Conservation (phyloP, 371 early-diverging fungal genomes). For the Mucor piriformis region DNA sequence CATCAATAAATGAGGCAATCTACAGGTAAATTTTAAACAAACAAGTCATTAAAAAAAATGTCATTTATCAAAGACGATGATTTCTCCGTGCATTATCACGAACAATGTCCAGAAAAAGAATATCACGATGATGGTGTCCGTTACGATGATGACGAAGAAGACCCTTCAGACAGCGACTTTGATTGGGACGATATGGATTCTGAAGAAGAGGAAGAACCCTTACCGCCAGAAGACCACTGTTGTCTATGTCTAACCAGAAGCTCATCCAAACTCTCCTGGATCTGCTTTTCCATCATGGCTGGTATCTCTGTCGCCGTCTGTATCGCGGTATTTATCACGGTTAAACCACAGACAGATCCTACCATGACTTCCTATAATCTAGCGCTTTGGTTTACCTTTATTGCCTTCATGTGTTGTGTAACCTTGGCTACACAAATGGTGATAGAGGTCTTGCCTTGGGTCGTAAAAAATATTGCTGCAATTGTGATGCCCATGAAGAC, state of each 20-base stretch:
- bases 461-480: slow-evolving; percentile 29
- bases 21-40: no score
- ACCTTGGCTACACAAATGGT: slow-evolving; percentile 26
- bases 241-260: slow-evolving; percentile 31
- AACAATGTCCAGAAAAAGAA: slow-evolving; percentile 1
- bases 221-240: not conserved
- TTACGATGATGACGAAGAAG: not conserved
- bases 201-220: slow-evolving; percentile 6
- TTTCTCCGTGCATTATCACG: no score
- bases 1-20: no score
- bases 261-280: slow-evolving; percentile 35
- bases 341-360: slow-evolving; percentile 9
- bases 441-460: slow-evolving; percentile 39
- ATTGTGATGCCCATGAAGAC: slow-evolving; percentile 24
- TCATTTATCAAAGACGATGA: no score
- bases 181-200: slow-evolving; percentile 29
- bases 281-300: slow-evolving; percentile 25
- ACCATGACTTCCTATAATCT: slow-evolving; percentile 32
- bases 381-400: slow-evolving; percentile 42
- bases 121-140: slow-evolving; percentile 12
- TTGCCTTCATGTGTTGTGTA: slow-evolving; percentile 43
- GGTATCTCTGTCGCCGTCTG: slow-evolving; percentile 31
- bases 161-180: slow-evolving; percentile 21
- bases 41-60: no score
- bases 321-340: slow-evolving; percentile 32